Conservation (phyloP, 2,329 filamentous ascomycete species). For the Drechslerella coelobrocha region DNA sequence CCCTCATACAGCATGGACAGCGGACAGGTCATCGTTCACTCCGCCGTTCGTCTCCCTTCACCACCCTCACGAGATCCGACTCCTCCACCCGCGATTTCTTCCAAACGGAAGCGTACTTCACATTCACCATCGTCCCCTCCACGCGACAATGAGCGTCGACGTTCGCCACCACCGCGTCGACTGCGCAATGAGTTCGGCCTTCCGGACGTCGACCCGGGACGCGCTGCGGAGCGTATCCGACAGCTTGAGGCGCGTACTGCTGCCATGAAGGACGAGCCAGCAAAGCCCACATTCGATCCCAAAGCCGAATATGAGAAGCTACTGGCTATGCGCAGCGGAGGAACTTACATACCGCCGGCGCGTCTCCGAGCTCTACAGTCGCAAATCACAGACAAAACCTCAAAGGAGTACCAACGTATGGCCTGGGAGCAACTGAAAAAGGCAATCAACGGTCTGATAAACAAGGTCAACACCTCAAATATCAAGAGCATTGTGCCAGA, state of each 20-base stretch:
- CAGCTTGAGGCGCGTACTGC: conserved; percentile 64
- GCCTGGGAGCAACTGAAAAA: conserved; percentile 99
- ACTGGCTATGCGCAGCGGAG: conserved; percentile 88
- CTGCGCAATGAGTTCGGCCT: conserved; percentile 56
- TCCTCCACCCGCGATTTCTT: conserved; percentile 60
- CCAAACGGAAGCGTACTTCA: conserved; percentile 66
- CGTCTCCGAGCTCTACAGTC: conserved; percentile 88
- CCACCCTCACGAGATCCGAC: conserved; percentile 63
- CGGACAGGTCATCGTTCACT: conserved; percentile 63
- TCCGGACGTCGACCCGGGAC: conserved; percentile 63
- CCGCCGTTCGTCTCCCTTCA: conserved; percentile 68
- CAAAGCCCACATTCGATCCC: conserved; percentile 83
- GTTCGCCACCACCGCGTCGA: conserved; percentile 60
- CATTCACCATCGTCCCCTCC: conserved; percentile 65
- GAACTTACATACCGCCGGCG: conserved; percentile 94
- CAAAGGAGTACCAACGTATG: conserved; percentile 98
- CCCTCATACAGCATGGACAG: conserved; percentile 38
- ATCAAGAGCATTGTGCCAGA: conserved; percentile 98
- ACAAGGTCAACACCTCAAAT: conserved; percentile 97
- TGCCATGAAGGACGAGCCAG: conserved; percentile 68
- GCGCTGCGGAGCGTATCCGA: conserved; percentile 62
- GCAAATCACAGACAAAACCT: conserved; percentile 94
- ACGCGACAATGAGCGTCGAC: conserved; percentile 59
- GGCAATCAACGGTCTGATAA: conserved; percentile 97
- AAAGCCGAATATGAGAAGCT: conserved; percentile 95